Conservation (phyloP, 228 moss, liverwort and hornwort species). For the Sphagnum fallax region DNA sequence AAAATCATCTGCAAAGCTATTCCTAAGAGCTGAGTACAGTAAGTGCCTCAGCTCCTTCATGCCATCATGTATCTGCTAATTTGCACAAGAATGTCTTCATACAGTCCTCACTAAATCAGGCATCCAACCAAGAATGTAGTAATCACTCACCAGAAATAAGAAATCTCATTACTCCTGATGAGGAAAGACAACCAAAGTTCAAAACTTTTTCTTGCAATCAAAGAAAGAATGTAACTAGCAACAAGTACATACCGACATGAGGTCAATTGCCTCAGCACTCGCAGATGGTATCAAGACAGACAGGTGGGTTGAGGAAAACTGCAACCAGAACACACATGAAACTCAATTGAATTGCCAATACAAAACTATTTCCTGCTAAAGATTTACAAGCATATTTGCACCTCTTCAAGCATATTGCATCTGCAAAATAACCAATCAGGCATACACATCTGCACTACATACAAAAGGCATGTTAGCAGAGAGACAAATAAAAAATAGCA, state of each 20-base stretch:
- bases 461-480: too few species aligned
- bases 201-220: neutral
- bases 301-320: conserved; percentile 60
- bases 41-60: neutral
- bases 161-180: neutral
- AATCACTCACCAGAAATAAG: neutral
- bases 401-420: too few species aligned
- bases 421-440: too few species aligned
- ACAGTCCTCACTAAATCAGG: too few species aligned
- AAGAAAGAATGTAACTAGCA: neutral
- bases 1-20: neutral
- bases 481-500: too few species aligned
- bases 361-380: too few species aligned
- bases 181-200: neutral
- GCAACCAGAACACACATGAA: conserved; percentile 7
- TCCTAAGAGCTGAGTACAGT: neutral
- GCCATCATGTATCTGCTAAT: neutral
- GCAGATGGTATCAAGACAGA: conserved; percentile 62
- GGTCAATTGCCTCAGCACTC: conserved; percentile 58
- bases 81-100: neutral
- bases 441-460: too few species aligned
- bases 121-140: too few species aligned
- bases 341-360: too few species aligned
- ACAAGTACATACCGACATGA: conserved; percentile 51
- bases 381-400: too few species aligned